Conservation (phyloP, 1,139 yeast species). For the Zygosaccharomyces sapae region DNA sequence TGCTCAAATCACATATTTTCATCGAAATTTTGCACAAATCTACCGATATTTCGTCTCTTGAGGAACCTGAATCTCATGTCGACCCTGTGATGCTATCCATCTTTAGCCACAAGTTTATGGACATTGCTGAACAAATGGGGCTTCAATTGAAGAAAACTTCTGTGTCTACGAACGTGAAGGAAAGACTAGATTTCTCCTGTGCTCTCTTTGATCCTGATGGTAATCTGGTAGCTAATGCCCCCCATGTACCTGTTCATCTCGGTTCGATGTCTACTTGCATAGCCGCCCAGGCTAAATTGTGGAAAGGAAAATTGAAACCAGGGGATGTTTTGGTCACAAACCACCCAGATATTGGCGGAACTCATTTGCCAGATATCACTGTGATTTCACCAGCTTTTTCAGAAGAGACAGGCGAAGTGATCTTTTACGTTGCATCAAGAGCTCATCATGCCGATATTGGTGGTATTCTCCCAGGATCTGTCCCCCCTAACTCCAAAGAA, state of each 20-base stretch:
- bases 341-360: constrained; percentile 78
- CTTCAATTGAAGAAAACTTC: constrained; percentile 72
- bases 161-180: constrained; percentile 78
- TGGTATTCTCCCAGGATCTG: constrained; percentile 46
- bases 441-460: constrained; percentile 54
- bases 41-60: constrained; percentile 37
- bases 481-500: constrained; percentile 46
- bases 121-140: constrained; percentile 90
- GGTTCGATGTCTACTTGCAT: constrained; percentile 86
- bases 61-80: constrained; percentile 32
- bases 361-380: constrained; percentile 78
- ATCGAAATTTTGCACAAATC: constrained; percentile 38
- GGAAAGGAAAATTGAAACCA: constrained; percentile 55
- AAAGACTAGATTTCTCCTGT: constrained; percentile 77
- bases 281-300: constrained; percentile 56
- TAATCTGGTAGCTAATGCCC: constrained; percentile 81
- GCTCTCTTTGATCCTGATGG: constrained; percentile 74
- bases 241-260: constrained; percentile 81
- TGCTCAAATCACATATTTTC: constrained; percentile 57
- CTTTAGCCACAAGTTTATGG: constrained; percentile 80
- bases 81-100: constrained; percentile 74
- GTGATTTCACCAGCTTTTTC: constrained; percentile 58
- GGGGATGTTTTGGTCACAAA: constrained; percentile 77
- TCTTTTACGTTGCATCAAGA: constrained; percentile 46
- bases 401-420: constrained; percentile 32